Conservation (phyloP, 306 rosid species). For the Cucurbita maxima region DNA sequence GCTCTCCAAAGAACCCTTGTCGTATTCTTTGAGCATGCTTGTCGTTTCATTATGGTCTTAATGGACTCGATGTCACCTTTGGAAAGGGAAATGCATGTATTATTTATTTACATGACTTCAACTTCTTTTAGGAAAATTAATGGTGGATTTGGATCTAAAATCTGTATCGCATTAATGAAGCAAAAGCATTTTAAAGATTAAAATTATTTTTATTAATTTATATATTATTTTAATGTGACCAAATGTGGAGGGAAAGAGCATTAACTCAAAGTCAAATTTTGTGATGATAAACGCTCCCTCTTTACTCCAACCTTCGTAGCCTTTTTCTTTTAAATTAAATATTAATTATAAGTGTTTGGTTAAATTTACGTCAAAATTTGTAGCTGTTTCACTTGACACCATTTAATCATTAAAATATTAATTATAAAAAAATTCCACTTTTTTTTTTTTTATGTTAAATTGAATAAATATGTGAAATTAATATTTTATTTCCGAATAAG, state of each 20-base stretch:
- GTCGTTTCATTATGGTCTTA: neutral
- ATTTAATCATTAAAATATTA: neutral
- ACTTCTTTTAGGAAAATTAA: neutral
- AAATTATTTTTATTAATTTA: neutral
- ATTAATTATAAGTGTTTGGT: neutral
- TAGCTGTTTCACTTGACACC: no score
- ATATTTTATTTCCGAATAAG: no score
- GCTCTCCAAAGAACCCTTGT: neutral
- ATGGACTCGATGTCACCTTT: neutral
- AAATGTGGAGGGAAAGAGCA: neutral
- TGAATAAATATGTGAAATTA: no score
- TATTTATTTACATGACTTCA: neutral
- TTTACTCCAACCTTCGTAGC: neutral
- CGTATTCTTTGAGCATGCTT: neutral
- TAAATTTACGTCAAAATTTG: neutral
- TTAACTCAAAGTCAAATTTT: neutral
- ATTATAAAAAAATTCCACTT: no score
- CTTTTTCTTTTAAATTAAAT: neutral
- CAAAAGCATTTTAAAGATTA: neutral
- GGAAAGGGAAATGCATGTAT: neutral
- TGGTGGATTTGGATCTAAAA: conserved; percentile 3
- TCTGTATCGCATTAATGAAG: neutral
- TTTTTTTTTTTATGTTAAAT: no score
- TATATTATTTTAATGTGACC: neutral
- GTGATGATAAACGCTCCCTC: neutral